Conservation (phyloP, 768 basidiomycete species). For the Boletales sp. region DNA sequence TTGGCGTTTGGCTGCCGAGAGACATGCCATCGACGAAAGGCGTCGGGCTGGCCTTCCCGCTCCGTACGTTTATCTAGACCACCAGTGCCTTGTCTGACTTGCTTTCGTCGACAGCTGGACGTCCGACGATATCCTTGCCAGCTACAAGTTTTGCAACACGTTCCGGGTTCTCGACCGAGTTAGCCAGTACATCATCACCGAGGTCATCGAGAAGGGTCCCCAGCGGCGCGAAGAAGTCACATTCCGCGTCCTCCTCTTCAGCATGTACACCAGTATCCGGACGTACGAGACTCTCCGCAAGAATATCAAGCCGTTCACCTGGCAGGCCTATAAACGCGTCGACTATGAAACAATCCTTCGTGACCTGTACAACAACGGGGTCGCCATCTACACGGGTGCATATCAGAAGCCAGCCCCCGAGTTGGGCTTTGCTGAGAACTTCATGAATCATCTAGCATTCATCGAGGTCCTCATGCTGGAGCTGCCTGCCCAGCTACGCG, state of each 20-base stretch:
- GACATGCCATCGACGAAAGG: constrained; percentile 54
- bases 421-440: constrained; percentile 43
- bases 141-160: constrained; percentile 67
- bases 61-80: constrained; percentile 44
- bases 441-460: constrained; percentile 61
- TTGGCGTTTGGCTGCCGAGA: constrained; percentile 55
- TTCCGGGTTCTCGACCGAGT: constrained; percentile 71
- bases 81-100: constrained; percentile 12
- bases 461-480: constrained; percentile 59
- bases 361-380: constrained; percentile 33
- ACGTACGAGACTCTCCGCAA: constrained; percentile 63
- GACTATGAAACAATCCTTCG: constrained; percentile 53
- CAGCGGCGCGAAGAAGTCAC: constrained; percentile 58
- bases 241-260: constrained; percentile 72
- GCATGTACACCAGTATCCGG: constrained; percentile 63
- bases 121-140: constrained; percentile 50
- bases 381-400: constrained; percentile 61
- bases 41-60: constrained; percentile 45
- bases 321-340: constrained; percentile 51
- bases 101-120: constrained; percentile 55
- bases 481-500: constrained; percentile 45
- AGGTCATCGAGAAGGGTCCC: constrained; percentile 68
- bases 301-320: constrained; percentile 56
- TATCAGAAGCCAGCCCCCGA: constrained; percentile 71
- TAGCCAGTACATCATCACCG: constrained; percentile 62